Percentiles rank a stretch among this genome's conserved stretches.
phyloP scores from a whole-genome alignment of 768 basidiomycete genomes.

The Tylopilus vinaceipallidus region DNA sequence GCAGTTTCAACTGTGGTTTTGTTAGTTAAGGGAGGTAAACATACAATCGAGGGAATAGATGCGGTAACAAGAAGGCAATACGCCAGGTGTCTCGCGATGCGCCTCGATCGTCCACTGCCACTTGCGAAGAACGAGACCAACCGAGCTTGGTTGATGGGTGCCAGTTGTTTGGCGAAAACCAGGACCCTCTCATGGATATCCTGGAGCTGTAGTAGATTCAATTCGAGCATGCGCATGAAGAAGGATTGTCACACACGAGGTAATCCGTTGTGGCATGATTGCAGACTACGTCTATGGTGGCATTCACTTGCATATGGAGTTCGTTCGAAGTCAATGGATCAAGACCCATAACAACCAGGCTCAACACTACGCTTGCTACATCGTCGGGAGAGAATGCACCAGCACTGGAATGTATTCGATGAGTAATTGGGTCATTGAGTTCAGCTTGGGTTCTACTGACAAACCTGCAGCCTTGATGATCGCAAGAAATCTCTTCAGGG shows the following conservation, averaged over 20 bases:
- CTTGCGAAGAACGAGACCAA: slow-evolving; percentile 50
- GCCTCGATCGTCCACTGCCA: slow-evolving; percentile 47
- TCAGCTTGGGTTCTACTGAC: slow-evolving; percentile 36
- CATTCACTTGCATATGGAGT: slow-evolving; percentile 44
- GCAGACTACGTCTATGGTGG: slow-evolving; percentile 48
- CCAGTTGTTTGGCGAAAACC: slow-evolving; percentile 37
- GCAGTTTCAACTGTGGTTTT: not conserved
- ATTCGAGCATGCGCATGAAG: not conserved
- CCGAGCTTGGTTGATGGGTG: slow-evolving; percentile 48
- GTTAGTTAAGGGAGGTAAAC: slow-evolving; percentile 1
- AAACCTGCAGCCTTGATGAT: slow-evolving; percentile 43
- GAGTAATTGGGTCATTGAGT: not conserved
- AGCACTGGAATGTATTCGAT: slow-evolving; percentile 26
- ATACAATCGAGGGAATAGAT: slow-evolving; percentile 8
- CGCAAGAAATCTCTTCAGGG: slow-evolving; percentile 41
- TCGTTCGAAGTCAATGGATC: slow-evolving; percentile 48
- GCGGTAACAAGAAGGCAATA: slow-evolving; percentile 32
- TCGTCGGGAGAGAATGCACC: slow-evolving; percentile 39
- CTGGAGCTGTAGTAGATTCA: slow-evolving; percentile 41
- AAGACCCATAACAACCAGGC: slow-evolving; percentile 54
- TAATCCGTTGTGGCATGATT: slow-evolving; percentile 33
- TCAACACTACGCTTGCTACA: slow-evolving; percentile 46
- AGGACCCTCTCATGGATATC: slow-evolving; percentile 46
- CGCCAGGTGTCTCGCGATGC: slow-evolving; percentile 60
- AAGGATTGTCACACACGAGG: slow-evolving; percentile 19